These are phyloP conservation scores for Sophora flavescens DNA, from an alignment of 306 rosid genomes.

Conservation along the genomic window DNA sequence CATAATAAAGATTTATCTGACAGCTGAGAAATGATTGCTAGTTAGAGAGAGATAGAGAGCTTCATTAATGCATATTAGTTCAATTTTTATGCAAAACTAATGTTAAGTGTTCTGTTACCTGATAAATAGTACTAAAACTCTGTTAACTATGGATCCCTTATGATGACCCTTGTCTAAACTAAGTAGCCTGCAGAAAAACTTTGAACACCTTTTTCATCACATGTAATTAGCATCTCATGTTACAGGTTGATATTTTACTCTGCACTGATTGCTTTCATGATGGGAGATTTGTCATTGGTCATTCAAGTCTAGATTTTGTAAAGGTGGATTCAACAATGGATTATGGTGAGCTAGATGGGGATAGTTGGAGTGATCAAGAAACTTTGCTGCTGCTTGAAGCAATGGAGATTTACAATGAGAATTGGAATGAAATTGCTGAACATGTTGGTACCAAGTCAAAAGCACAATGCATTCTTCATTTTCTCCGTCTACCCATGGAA, in stretches of 20 bases:
- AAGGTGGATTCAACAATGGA: slow-evolving; percentile 74
- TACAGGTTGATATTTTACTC: slow-evolving; percentile 83
- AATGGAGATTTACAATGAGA: slow-evolving; percentile 87
- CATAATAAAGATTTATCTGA: slow-evolving; percentile 29
- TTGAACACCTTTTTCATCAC: slow-evolving; percentile 19
- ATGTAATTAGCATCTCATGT: slow-evolving; percentile 47
- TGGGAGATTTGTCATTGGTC: slow-evolving; percentile 88
- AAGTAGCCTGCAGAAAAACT: slow-evolving; percentile 29
- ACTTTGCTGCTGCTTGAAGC: slow-evolving; percentile 92
- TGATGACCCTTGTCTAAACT: slow-evolving; percentile 36
- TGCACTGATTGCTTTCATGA: slow-evolving; percentile 92
- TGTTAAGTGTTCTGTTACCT: slow-evolving; percentile 12
- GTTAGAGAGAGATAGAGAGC: background rate
- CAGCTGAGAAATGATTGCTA: slow-evolving; percentile 26
- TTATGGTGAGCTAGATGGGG: slow-evolving; percentile 84
- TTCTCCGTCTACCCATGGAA: slow-evolving; percentile 94
- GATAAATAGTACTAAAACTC: slow-evolving; percentile 8
- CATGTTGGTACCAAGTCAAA: slow-evolving; percentile 96
- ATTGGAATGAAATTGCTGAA: slow-evolving; percentile 96
- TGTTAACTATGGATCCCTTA: slow-evolving; percentile 14
- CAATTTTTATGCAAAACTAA: slow-evolving; percentile 15
- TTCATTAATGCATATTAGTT: slow-evolving; percentile 26
- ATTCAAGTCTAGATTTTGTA: slow-evolving; percentile 85
- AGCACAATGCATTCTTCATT: slow-evolving; percentile 98
- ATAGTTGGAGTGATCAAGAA: slow-evolving; percentile 98